These are phyloP conservation scores for Lippia alba DNA, from an alignment of 305 asterid genomes.

Conservation along the genomic window DNA sequence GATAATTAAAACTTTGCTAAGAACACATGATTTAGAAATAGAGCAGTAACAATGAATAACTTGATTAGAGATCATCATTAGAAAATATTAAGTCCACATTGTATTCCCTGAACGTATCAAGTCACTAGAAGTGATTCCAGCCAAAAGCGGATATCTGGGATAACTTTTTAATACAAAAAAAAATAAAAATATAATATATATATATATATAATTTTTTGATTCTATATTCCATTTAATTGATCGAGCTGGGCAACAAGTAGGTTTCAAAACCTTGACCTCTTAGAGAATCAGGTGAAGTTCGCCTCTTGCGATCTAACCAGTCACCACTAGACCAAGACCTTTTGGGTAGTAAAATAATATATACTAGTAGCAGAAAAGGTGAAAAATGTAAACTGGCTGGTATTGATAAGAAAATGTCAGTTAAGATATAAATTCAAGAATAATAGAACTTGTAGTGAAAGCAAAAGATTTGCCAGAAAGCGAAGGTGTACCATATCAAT, in stretches of 20 bases:
- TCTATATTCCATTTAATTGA: too few species aligned
- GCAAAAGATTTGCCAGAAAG: constrained; percentile 24
- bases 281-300: too few species aligned
- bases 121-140: constrained; percentile 22
- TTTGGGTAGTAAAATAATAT: neutral
- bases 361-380: constrained; percentile 14
- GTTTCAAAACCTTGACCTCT: too few species aligned
- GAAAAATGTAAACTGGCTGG: neutral
- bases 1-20: constrained; percentile 17
- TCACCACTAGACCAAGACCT: too few species aligned
- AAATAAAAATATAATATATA: too few species aligned
- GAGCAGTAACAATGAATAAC: constrained; percentile 22
- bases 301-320: too few species aligned
- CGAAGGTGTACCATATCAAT: constrained; percentile 75
- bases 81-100: constrained; percentile 11
- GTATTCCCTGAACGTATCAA: constrained; percentile 25
- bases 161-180: constrained; percentile 6
- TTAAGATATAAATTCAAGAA: constrained; percentile 1
- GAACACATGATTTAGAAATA: constrained; percentile 23
- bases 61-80: neutral
- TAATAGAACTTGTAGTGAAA: constrained; percentile 12
- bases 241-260: too few species aligned
- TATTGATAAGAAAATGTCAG: constrained; percentile 11
- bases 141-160: neutral
- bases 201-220: too few species aligned